Base-by-base conservation (phyloP, 2,329 filamentous ascomycete species). In the Byssochlamys sp. region DNA sequence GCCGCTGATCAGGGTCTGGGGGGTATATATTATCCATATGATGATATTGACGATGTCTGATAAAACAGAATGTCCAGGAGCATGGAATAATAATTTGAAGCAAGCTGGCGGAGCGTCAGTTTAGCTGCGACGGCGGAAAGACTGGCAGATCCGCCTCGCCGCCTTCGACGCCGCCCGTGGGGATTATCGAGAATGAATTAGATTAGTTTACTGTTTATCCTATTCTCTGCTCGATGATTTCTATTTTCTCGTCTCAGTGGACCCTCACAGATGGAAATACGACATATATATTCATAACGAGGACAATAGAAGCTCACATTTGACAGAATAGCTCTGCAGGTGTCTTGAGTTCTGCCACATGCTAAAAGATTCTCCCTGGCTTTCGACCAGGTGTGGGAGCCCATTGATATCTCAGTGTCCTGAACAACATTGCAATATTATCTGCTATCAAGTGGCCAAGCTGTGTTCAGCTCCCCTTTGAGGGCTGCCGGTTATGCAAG, bases 21-120 rank as follows among this genome's bases (percentile, higher is more conserved):
- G 62, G 57, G 48, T 66, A 63, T 50, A 66, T 66, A 50, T 57
- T 63, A 54, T 73, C 66, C 27, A 70, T 62, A 53, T 67, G 59
- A 54, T 63, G 62, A 27, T 65, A 59, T 60, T 66, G 63, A 51
- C 6, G 49, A 51, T 51, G 19, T 14, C 12, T n/a, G 27, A 51
- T 26, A 28, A 26, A 28, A 51, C 28, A 48, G 33, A 45, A 55
- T 1, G 26, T 28, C 19, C n/a, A 51, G 31, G 24, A 51, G 49
- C 11, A 45, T 9, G n/a, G 39, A 45, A 45, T 19, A 45, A 45
- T 5, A 31, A 9, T 31, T 1, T 6, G n/a, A 7, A 45, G 35
- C n/a, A 45, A 45, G 35, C 12, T 45, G 35, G 35, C 7, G 35
- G 35, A 45, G 35, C 35, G n/a, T 39, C 35, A 33, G 35, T 39